Conservation (phyloP, 2,329 filamentous ascomycete genomes). For the Magnaporthiopsis rhizophila region DNA sequence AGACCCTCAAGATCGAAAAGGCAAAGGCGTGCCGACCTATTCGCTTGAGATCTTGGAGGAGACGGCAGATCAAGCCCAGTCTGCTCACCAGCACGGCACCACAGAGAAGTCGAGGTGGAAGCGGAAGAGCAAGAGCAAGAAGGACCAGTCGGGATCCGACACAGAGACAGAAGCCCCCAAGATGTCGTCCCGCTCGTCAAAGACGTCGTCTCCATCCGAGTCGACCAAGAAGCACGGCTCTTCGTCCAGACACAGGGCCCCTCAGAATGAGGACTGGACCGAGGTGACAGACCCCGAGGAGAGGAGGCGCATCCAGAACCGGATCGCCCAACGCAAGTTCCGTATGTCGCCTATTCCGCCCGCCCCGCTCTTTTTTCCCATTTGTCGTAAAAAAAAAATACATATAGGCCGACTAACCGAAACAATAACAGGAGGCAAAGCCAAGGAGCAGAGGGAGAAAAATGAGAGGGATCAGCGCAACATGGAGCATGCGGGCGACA, state of each 20-base stretch:
- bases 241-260: constrained; percentile 35
- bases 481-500: constrained; percentile 52
- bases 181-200: constrained; percentile 25
- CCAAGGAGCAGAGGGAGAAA: constrained; percentile 58
- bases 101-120: neutral
- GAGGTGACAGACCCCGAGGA: constrained; percentile 63
- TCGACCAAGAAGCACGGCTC: constrained; percentile 27
- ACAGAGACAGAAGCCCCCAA: constrained; percentile 9
- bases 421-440: constrained; percentile 53
- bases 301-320: constrained; percentile 67
- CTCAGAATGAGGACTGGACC: constrained; percentile 59
- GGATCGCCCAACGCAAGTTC: constrained; percentile 68
- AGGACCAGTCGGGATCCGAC: neutral
- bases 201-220: constrained; percentile 20
- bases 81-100: neutral
- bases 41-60: neutral
- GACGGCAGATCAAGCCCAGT: neutral
- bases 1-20: neutral
- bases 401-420: neutral
- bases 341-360: constrained; percentile 39
- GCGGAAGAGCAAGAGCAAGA: neutral
- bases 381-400: too few relatives aligned
- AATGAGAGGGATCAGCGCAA: constrained; percentile 57
- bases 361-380: neutral
- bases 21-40: neutral